Percentiles rank a stretch among this genome's conserved stretches.
These are phyloP conservation scores for Stagonosporopsis chrysanthemi DNA, from an alignment of 2,329 filamentous ascomycete genomes.

Conservation along the genomic window DNA sequence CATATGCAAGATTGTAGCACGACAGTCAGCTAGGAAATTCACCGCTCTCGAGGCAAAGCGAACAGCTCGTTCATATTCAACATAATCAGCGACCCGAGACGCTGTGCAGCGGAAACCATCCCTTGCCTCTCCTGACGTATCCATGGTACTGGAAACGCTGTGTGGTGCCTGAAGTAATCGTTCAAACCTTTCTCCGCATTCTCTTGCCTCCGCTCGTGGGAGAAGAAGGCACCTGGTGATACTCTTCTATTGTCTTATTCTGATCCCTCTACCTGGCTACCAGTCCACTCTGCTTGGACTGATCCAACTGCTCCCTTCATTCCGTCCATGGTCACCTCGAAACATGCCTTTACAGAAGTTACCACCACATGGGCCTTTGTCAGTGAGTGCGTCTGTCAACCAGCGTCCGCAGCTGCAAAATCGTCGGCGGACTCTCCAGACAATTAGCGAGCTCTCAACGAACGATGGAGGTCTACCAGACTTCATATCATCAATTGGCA, in stretches of 20 bases:
- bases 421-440: constrained; percentile 39
- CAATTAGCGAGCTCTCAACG: constrained; percentile 37
- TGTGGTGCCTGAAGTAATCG: constrained; percentile 7
- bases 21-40: constrained; percentile 26
- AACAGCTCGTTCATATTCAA: constrained; percentile 30
- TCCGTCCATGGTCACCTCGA: neutral
- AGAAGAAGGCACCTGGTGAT: neutral
- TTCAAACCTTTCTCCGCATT: constrained; percentile 18
- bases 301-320: neutral
- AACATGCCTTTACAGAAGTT: constrained; percentile 33
- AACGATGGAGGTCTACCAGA: constrained; percentile 22
- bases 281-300: neutral
- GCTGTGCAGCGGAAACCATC: constrained; percentile 22
- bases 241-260: neutral
- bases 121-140: constrained; percentile 18
- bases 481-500: constrained; percentile 19
- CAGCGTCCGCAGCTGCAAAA: constrained; percentile 24
- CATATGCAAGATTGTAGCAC: constrained; percentile 32
- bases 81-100: constrained; percentile 17
- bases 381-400: neutral
- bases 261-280: neutral
- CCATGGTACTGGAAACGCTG: constrained; percentile 24
- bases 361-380: constrained; percentile 17
- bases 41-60: constrained; percentile 15
- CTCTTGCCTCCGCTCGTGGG: neutral